Evolutionary conservation across 1,284 basidiomycete species (phyloP).

Genomic region (Trichosporon ovoides): DNA sequence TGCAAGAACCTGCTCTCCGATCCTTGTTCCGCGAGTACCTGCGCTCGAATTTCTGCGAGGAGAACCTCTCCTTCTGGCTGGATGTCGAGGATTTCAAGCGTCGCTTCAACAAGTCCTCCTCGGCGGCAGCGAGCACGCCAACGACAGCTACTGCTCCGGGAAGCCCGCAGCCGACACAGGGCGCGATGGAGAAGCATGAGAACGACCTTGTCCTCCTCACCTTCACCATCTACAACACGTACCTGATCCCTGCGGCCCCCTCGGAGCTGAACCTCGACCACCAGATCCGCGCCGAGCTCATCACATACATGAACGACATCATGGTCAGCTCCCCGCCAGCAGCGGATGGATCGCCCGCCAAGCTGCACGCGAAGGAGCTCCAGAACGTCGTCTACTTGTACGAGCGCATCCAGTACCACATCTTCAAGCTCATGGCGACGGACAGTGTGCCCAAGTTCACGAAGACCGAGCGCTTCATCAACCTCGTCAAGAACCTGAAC

Average conservation of each 20-base stretch:
- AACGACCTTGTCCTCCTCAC: constrained; percentile 90
- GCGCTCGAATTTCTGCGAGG: constrained; percentile 91
- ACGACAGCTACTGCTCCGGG: constrained; percentile 45
- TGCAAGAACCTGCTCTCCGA: constrained; percentile 86
- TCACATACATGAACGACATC: constrained; percentile 84
- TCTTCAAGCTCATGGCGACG: constrained; percentile 95
- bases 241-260: constrained; percentile 88
- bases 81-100: constrained; percentile 96
- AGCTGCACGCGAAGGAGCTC: constrained; percentile 81
- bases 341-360: constrained; percentile 63
- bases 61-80: constrained; percentile 94
- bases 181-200: constrained; percentile 96
- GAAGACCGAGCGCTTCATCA: constrained; percentile 26
- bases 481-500: constrained; percentile 27
- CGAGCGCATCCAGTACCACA: constrained; percentile 92
- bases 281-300: constrained; percentile 85
- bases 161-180: constrained; percentile 51
- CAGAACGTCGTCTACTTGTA: constrained; percentile 90
- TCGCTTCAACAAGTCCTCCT: constrained; percentile 90
- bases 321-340: constrained; percentile 51
- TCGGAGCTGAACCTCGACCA: constrained; percentile 99
- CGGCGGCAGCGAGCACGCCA: no score
- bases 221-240: constrained; percentile 71
- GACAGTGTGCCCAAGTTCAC: constrained; percentile 81
- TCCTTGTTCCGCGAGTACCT: constrained; percentile 91